Percentiles rank a stretch among this genome's conserved stretches.
Evolutionary conservation across 2,329 filamentous ascomycete genomes (phyloP).

Genomic region (Rhynchosporium graminicola): DNA sequence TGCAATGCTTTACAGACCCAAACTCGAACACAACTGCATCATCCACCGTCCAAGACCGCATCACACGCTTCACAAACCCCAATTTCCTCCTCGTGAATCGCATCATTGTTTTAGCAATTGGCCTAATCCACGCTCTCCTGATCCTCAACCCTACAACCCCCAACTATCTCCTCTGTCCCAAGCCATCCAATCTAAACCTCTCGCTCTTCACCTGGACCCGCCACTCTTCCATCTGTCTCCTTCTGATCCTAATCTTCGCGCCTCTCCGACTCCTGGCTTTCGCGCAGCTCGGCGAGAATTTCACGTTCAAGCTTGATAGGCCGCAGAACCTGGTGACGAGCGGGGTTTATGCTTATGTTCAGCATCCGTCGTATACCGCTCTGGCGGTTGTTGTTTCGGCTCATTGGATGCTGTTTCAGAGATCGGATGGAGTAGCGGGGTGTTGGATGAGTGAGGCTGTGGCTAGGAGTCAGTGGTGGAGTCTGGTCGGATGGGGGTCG

Average conservation of each 20-base stretch:
- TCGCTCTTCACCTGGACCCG: slow-evolving; percentile 37
- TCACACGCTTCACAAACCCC: slow-evolving; percentile 3
- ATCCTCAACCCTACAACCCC: slow-evolving; percentile 13
- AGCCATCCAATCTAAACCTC: slow-evolving; percentile 14
- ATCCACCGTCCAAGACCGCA: slow-evolving; percentile 13
- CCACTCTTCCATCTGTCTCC: slow-evolving; percentile 25
- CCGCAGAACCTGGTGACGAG: slow-evolving; percentile 72
- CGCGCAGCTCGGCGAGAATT: slow-evolving; percentile 50
- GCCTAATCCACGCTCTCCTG: slow-evolving; percentile 18
- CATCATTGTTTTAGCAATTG: slow-evolving; percentile 6
- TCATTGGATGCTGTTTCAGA: slow-evolving; percentile 41
- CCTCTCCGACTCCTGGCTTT: slow-evolving; percentile 45
- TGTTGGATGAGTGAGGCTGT: slow-evolving; percentile 43
- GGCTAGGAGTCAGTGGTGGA: slow-evolving; percentile 18
- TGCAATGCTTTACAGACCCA: slow-evolving; percentile 19
- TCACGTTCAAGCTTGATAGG: slow-evolving; percentile 53
- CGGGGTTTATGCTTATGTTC: slow-evolving; percentile 72
- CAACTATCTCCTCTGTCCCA: slow-evolving; percentile 19
- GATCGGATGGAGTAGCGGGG: slow-evolving; percentile 44
- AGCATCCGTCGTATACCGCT: slow-evolving; percentile 79
- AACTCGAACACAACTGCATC: slow-evolving; percentile 12
- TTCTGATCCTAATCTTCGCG: slow-evolving; percentile 32
- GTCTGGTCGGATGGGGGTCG: slow-evolving; percentile 23
- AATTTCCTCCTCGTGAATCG: slow-evolving; percentile 13
- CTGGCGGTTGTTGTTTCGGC: slow-evolving; percentile 41